Evolutionary conservation across 352 stramenopile genomes (phyloP).

Genomic region (Phytophthora pseudosyringae): DNA sequence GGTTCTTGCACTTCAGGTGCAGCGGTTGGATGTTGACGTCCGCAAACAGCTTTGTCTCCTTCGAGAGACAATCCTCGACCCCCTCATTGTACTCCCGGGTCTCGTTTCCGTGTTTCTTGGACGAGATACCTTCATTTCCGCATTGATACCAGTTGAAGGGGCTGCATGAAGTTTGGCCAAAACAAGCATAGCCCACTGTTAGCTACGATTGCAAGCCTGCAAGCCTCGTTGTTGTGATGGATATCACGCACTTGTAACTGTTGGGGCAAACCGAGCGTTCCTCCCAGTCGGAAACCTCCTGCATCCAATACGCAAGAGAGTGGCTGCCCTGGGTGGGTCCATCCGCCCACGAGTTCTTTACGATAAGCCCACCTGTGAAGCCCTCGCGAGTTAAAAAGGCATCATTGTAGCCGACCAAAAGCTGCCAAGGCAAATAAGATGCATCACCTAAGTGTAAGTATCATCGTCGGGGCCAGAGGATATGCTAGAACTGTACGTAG

Average conservation of each 20-base stretch:
- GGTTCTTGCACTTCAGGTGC: slow-evolving; percentile 67
- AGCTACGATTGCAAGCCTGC: too few relatives aligned
- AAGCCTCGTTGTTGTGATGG: background rate
- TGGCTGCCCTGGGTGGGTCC: slow-evolving; percentile 71
- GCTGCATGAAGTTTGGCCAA: slow-evolving; percentile 29
- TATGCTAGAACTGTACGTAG: background rate
- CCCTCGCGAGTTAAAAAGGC: slow-evolving; percentile 76
- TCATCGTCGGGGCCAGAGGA: background rate
- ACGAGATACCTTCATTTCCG: slow-evolving; percentile 62
- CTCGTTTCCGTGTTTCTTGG: slow-evolving; percentile 37
- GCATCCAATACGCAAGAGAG: slow-evolving; percentile 83
- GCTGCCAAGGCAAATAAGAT: slow-evolving; percentile 31
- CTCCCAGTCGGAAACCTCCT: slow-evolving; percentile 84
- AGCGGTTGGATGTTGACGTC: slow-evolving; percentile 79
- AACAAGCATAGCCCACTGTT: background rate
- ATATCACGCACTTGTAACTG: slow-evolving; percentile 69
- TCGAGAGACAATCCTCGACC: slow-evolving; percentile 59
- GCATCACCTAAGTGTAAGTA: background rate
- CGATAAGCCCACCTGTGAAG: slow-evolving; percentile 75
- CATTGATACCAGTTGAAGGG: slow-evolving; percentile 88
- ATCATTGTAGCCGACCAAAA: slow-evolving; percentile 83
- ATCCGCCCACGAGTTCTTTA: slow-evolving; percentile 82
- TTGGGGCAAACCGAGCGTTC: slow-evolving; percentile 81
- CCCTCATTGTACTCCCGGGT: slow-evolving; percentile 57
- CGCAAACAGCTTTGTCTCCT: slow-evolving; percentile 73